Evolutionary conservation across 495 filamentous ascomycete species (phyloP).

Genomic region (Bombardia bombarda): DNA sequence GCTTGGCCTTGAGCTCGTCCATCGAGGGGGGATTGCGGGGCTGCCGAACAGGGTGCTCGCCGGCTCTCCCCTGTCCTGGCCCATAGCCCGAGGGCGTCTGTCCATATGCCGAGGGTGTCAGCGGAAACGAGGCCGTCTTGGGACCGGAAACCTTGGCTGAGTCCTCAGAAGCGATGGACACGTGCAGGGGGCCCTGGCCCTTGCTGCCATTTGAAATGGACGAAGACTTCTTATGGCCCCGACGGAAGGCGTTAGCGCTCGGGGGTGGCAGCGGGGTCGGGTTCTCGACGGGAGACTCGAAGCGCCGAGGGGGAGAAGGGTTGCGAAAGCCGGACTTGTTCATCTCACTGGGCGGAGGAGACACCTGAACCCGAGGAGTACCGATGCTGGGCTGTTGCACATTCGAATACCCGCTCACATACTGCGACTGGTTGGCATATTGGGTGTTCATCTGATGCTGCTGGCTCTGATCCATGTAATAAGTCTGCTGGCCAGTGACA

Average conservation of each 20-base stretch:
- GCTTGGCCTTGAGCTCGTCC: constrained; percentile 84
- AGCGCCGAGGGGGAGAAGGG: constrained; percentile 62
- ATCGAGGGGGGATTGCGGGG: constrained; percentile 86
- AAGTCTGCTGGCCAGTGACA: constrained; percentile 69
- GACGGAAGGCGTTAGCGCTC: constrained; percentile 79
- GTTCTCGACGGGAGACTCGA: constrained; percentile 49
- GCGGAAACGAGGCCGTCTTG: constrained; percentile 68
- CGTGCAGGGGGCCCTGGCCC: too few relatives aligned
- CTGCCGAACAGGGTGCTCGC: constrained; percentile 90
- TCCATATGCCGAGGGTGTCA: too few relatives aligned
- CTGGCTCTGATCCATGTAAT: constrained; percentile 41
- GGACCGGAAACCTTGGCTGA: constrained; percentile 57
- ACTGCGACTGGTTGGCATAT: constrained; percentile 22
- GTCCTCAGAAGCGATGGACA: constrained; percentile 50
- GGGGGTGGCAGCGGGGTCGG: constrained; percentile 68
- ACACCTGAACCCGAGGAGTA: constrained; percentile 64
- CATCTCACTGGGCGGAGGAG: constrained; percentile 56
- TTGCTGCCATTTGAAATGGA: constrained; percentile 62
- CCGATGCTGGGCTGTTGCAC: constrained; percentile 33
- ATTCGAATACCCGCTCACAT: constrained; percentile 15
- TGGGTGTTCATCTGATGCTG: constrained; percentile 25
- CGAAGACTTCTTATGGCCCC: constrained; percentile 84
- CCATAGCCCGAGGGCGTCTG: constrained; percentile 77
- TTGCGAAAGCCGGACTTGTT: constrained; percentile 46
- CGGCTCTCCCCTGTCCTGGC: constrained; percentile 84